phyloP scores from a whole-genome alignment of 306 rosid species.

The Casuarina cunninghamiana region DNA sequence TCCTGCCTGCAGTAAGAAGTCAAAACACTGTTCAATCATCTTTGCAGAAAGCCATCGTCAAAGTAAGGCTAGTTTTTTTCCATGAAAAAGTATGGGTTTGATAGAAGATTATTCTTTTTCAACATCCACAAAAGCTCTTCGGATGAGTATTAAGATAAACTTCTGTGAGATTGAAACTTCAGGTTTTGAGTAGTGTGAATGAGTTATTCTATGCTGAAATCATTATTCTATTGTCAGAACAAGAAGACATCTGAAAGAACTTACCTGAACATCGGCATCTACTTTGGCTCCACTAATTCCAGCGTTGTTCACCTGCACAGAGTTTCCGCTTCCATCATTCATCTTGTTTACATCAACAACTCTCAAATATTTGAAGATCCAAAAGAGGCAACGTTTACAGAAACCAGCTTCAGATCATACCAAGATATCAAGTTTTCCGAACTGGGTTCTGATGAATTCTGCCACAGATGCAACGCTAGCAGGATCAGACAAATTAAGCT shows the following conservation, averaged over 20 bases:
- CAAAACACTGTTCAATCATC: background rate
- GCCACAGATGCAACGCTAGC: conserved; percentile 23
- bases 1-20: background rate
- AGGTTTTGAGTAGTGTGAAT: no score
- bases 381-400: background rate
- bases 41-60: background rate
- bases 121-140: no score
- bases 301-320: conserved; percentile 2
- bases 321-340: background rate
- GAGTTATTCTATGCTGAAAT: no score
- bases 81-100: background rate
- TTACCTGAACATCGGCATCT: conserved; percentile 35
- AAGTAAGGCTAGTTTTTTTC: background rate
- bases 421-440: conserved; percentile 41
- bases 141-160: no score
- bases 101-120: background rate
- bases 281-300: conserved; percentile 22
- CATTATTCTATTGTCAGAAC: no score
- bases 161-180: no score
- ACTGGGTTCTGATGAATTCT: conserved; percentile 25
- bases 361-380: background rate
- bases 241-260: background rate
- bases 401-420: conserved; percentile 10
- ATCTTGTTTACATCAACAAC: background rate
- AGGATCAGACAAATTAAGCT: conserved; percentile 18